Evolutionary conservation across 1,139 yeast species (phyloP), one percentile per base, ranked within the genome.

Genomic region (Scheffersomyces titani): DNA sequence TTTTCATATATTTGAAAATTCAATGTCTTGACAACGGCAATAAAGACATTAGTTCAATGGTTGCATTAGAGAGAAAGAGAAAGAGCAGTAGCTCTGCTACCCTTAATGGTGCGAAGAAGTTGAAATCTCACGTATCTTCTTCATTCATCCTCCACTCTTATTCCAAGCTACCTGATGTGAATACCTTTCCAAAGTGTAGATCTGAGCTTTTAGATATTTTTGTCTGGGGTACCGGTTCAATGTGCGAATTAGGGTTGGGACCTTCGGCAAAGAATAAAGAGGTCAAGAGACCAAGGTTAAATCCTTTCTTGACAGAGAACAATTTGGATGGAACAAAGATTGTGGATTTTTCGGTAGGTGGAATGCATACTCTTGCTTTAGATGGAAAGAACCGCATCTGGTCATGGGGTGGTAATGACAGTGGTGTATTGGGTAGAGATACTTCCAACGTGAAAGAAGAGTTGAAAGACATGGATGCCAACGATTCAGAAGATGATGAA

Each of bases 371-470:
- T 0, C 72, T 96, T 50, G 98, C 96, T 0, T 75, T 94, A 55
- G 98, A 92, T 68, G 73, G 84, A 46, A 75, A 82, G 24, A 92
- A 91, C 63, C 79, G 84, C 56, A 73, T 94, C 7, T 93, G 98
- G 97, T 90, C 97, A 2, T 94, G 99, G 99, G 99, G 99, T 58
- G 89, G 90, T 55, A 96, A 94, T 67, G 99, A 94, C 68, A 88
- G 92, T 60, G 93, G 89, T 47, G 98, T 91, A 1, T 78, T 94
- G 54, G 99, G 98, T n/a, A 86, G 99, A 71, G 90, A 89, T 64
- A 78, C 83, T 6, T 89, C 97, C 0, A 78, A 84, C 18, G 87
- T 81, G 0, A 83, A 76, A 36, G 94, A 88, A 59, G 78, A 78
- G 9, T 76, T 89, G 60, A 87, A 84, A 68, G 90, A 87, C 64